Evolutionary conservation across 441 rosid genomes (phyloP).

Genomic region (Gossypium schwendimanii): DNA sequence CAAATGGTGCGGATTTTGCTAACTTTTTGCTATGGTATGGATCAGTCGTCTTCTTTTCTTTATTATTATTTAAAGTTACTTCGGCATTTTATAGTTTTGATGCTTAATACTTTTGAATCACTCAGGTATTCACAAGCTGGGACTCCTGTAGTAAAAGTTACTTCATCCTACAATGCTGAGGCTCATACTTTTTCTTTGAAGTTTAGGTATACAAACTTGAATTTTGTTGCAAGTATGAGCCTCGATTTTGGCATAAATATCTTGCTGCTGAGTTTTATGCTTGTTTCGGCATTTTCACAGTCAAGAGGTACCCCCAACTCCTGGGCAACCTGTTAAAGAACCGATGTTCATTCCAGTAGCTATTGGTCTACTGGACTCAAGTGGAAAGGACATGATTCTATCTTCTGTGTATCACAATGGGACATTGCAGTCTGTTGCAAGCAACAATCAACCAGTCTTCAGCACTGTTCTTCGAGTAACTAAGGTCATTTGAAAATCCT

Average conservation of each 20-base stretch:
- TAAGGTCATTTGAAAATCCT: constrained; percentile 44
- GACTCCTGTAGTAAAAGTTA: constrained; percentile 81
- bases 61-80: neutral
- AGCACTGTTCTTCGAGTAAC: constrained; percentile 75
- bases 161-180: constrained; percentile 68
- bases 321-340: constrained; percentile 87
- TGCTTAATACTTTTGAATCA: constrained; percentile 12
- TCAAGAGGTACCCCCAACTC: constrained; percentile 82
- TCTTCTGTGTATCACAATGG: constrained; percentile 68
- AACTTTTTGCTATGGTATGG: constrained; percentile 84
- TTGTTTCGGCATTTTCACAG: constrained; percentile 32
- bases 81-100: constrained; percentile 5
- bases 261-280: constrained; percentile 1
- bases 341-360: constrained; percentile 89
- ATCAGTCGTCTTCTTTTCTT: neutral
- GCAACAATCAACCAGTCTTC: constrained; percentile 37
- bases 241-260: neutral
- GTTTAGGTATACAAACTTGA: constrained; percentile 52
- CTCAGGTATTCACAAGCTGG: constrained; percentile 97
- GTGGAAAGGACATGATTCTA: constrained; percentile 76
- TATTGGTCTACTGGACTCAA: constrained; percentile 67
- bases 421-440: constrained; percentile 38
- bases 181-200: constrained; percentile 70
- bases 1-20: constrained; percentile 82
- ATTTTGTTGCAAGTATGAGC: neutral